phyloP scores from a whole-genome alignment of 805 yeast genomes.

The Kazachstania viticola region DNA sequence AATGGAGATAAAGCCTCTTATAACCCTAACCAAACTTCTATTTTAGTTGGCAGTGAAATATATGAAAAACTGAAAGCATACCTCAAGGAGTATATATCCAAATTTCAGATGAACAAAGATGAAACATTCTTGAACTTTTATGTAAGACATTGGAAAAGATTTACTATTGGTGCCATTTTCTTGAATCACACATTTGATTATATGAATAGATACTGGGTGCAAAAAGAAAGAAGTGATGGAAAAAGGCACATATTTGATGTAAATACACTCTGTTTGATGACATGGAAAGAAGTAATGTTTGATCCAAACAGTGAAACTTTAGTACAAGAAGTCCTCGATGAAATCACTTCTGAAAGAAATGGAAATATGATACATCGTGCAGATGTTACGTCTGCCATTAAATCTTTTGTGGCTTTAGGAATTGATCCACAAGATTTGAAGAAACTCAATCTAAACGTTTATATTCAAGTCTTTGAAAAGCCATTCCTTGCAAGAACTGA shows the following conservation, averaged over 20 bases:
- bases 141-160: conserved; percentile 81
- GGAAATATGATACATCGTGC: conserved; percentile 62
- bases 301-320: conserved; percentile 47
- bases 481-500: conserved; percentile 62
- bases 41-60: conserved; percentile 80
- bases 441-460: conserved; percentile 72
- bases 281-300: conserved; percentile 83
- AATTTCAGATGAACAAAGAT: conserved; percentile 37
- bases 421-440: conserved; percentile 84
- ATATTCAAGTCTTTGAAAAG: conserved; percentile 67
- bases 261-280: conserved; percentile 71
- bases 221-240: conserved; percentile 90
- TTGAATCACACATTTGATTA: conserved; percentile 90
- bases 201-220: conserved; percentile 95
- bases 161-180: conserved; percentile 81
- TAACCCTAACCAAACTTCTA: conserved; percentile 29
- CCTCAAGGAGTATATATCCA: conserved; percentile 45
- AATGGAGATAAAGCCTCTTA: conserved; percentile 29
- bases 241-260: conserved; percentile 84
- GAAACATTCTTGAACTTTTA: conserved; percentile 74
- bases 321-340: conserved; percentile 60
- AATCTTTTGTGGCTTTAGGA: conserved; percentile 81
- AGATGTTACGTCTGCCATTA: conserved; percentile 61
- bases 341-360: conserved; percentile 68
- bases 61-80: conserved; percentile 62